Evolutionary conservation across 345 rosid species (phyloP).

Genomic region (Eucalyptus caleyi): DNA sequence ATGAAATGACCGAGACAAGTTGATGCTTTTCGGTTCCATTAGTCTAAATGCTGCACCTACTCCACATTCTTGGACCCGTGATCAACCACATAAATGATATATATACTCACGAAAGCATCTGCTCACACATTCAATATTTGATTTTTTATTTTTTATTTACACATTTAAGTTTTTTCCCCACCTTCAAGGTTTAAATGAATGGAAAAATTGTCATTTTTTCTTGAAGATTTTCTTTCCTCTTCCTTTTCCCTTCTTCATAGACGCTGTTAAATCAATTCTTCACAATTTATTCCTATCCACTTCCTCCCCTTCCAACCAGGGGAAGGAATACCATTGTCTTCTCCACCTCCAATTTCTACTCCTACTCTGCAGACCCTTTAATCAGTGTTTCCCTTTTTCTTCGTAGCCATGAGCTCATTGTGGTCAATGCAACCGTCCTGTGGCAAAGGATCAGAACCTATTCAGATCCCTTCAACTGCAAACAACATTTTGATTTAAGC

Average conservation of each 20-base stretch:
- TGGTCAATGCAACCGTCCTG: conserved; percentile 65
- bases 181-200: background rate
- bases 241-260: background rate
- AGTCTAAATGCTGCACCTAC: background rate
- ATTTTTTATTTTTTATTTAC: no score
- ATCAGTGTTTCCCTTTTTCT: conserved; percentile 33
- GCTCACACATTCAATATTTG: background rate
- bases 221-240: background rate
- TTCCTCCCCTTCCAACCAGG: background rate
- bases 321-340: background rate
- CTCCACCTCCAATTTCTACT: background rate
- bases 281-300: background rate
- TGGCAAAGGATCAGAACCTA: background rate
- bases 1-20: background rate
- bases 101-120: background rate
- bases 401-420: conserved; percentile 52
- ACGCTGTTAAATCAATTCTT: background rate
- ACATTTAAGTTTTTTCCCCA: no score
- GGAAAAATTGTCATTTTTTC: background rate
- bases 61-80: background rate
- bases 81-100: background rate
- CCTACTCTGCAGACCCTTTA: background rate
- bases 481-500: background rate
- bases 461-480: background rate
- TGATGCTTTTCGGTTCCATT: background rate